These are phyloP conservation scores for Plectosphaerella cucumerina DNA, from an alignment of 2,329 filamentous ascomycete genomes.

Conservation along the genomic window DNA sequence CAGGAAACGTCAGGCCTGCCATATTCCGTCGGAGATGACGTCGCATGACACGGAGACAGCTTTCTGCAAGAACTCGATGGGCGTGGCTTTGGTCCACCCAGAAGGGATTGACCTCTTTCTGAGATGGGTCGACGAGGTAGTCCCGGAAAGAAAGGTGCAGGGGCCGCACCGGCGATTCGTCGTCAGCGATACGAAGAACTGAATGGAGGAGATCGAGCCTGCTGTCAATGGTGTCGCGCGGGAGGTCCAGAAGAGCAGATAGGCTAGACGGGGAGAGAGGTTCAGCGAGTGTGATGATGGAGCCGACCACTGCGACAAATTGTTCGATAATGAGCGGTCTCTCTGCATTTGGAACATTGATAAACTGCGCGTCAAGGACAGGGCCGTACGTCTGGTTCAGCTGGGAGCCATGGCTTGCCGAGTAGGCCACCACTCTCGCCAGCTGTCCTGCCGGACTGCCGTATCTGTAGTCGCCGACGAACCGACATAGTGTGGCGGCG, in stretches of 20 bases:
- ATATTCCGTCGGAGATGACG: conserved; percentile 28
- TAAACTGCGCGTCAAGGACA: conserved; percentile 10
- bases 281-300: conserved; percentile 22
- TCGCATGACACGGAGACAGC: conserved; percentile 29
- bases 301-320: conserved; percentile 24
- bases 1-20: conserved; percentile 22
- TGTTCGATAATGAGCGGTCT: conserved; percentile 10
- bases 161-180: conserved; percentile 18
- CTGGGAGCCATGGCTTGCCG: background rate
- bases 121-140: conserved; percentile 27
- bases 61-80: conserved; percentile 22
- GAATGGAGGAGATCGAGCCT: conserved; percentile 26
- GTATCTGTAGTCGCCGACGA: conserved; percentile 16
- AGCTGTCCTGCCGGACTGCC: conserved; percentile 18
- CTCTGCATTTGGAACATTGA: background rate
- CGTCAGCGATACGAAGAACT: conserved; percentile 23
- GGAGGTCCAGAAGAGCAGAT: conserved; percentile 18
- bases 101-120: conserved; percentile 18
- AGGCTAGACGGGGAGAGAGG: conserved; percentile 25
- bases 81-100: conserved; percentile 28
- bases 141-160: conserved; percentile 33
- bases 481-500: conserved; percentile 24
- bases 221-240: conserved; percentile 10
- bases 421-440: conserved; percentile 15
- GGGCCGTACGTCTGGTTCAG: conserved; percentile 14